These are phyloP conservation scores for Paraleonurus japonicus DNA, from an alignment of 257 asterid genomes.

Conservation along the genomic window DNA sequence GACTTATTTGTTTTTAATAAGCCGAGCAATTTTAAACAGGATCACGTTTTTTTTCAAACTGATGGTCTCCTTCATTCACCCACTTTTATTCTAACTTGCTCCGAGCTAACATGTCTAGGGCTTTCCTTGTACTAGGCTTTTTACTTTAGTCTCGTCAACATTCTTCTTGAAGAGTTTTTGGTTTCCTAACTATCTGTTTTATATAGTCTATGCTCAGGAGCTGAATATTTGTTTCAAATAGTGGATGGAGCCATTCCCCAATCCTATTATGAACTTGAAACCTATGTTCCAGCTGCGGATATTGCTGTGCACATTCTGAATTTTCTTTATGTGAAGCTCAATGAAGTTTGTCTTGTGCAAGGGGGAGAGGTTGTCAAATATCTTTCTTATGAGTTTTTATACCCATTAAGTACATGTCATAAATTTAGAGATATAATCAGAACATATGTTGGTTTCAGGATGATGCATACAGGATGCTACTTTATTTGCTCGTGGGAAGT, in stretches of 20 bases:
- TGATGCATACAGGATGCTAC: conserved; percentile 83
- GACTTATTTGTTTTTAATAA: conserved; percentile 2
- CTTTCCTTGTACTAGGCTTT: neutral
- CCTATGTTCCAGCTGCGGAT: conserved; percentile 58
- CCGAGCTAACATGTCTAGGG: neutral
- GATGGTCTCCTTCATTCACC: neutral
- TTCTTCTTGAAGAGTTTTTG: conserved; percentile 19
- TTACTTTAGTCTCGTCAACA: neutral
- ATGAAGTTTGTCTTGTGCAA: conserved; percentile 86
- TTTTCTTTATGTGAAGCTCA: conserved; percentile 78
- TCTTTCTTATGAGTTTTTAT: conserved; percentile 13
- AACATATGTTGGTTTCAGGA: conserved; percentile 56
- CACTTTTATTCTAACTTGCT: neutral
- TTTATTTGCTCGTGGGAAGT: conserved; percentile 65
- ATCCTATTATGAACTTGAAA: conserved; percentile 46
- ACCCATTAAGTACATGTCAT: conserved; percentile 13
- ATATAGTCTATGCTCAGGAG: conserved; percentile 85
- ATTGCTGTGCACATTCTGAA: conserved; percentile 65
- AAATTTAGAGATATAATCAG: conserved; percentile 13
- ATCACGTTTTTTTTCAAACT: neutral
- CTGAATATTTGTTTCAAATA: conserved; percentile 78
- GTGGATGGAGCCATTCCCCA: conserved; percentile 77
- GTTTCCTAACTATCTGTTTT: conserved; percentile 32
- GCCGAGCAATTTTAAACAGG: neutral
- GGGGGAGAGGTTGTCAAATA: conserved; percentile 81